Evolutionary conservation across 2,329 filamentous ascomycete genomes (phyloP).

Genomic region (Ciborinia camelliae): DNA sequence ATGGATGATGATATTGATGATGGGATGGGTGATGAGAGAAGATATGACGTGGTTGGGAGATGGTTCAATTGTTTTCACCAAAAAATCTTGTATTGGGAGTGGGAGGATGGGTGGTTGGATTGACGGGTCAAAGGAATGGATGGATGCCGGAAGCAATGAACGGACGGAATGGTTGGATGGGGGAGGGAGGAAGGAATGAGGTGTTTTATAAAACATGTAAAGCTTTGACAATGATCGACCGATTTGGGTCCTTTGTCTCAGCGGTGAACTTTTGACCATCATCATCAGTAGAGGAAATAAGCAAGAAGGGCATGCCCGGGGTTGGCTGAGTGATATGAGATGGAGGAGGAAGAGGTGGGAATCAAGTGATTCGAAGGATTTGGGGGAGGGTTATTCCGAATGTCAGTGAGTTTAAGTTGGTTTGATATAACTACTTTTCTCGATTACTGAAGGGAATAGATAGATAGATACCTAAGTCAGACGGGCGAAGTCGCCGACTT

Average conservation of each 20-base stretch:
- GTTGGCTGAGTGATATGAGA: background rate
- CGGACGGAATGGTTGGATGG: background rate
- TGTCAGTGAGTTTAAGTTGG: background rate
- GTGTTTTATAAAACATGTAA: slow-evolving; percentile 18
- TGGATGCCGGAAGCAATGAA: slow-evolving; percentile 16
- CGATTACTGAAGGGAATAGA: slow-evolving; percentile 3
- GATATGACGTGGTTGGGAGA: background rate
- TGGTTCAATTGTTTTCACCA: slow-evolving; percentile 16
- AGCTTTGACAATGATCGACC: slow-evolving; percentile 25
- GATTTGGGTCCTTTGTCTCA: slow-evolving; percentile 26
- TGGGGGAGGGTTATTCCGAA: background rate
- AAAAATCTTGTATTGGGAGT: slow-evolving; percentile 25
- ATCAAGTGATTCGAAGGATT: slow-evolving; percentile 20
- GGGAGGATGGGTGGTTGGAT: slow-evolving; percentile 7
- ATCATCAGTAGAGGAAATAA: slow-evolving; percentile 9
- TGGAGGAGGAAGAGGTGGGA: slow-evolving; percentile 6
- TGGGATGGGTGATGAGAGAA: slow-evolving; percentile 8
- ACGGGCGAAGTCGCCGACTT: slow-evolving; percentile 16
- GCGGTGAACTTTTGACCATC: slow-evolving; percentile 16
- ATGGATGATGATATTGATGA: slow-evolving; percentile 13
- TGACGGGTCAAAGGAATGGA: slow-evolving; percentile 17
- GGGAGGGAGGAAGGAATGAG: slow-evolving; percentile 8
- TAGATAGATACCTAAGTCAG: slow-evolving; percentile 16
- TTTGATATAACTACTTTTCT: slow-evolving; percentile 1
- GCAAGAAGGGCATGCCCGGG: slow-evolving; percentile 15